Conservation (phyloP, 768 basidiomycete genomes). For the Nevesoporus exiguus region DNA sequence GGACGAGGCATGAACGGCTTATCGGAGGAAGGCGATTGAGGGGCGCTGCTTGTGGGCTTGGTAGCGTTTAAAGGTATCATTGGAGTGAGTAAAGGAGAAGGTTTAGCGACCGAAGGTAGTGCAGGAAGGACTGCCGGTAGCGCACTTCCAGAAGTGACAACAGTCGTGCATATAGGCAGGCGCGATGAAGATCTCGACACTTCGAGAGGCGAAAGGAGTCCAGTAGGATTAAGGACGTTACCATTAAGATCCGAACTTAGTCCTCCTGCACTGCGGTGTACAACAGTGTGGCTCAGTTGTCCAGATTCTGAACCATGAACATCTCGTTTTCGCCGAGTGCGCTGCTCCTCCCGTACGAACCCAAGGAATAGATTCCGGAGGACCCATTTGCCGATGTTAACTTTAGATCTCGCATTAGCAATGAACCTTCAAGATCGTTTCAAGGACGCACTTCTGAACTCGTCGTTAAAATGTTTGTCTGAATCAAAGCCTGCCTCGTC, state of each 20-base stretch:
- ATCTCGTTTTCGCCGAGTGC: conserved; percentile 36
- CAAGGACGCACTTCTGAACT: conserved; percentile 65
- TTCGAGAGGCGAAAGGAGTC: conserved; percentile 30
- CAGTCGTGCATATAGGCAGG: conserved; percentile 36
- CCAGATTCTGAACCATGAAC: conserved; percentile 16
- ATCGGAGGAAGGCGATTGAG: conserved; percentile 41
- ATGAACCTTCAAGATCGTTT: not conserved
- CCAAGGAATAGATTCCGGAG: conserved; percentile 79
- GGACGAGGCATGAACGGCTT: conserved; percentile 31
- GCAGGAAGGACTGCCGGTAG: conserved; percentile 59
- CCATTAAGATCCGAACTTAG: conserved; percentile 27
- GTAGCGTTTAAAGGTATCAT: conserved; percentile 49
- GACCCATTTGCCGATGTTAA: conserved; percentile 92
- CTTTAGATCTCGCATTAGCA: conserved; percentile 38
- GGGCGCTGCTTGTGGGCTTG: conserved; percentile 34
- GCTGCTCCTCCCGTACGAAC: conserved; percentile 70
- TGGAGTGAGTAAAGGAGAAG: conserved; percentile 58
- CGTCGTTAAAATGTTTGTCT: conserved; percentile 66
- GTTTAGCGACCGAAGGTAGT: conserved; percentile 39
- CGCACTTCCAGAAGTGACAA: conserved; percentile 64
- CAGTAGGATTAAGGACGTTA: conserved; percentile 15
- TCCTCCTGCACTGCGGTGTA: conserved; percentile 25
- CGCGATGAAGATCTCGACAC: conserved; percentile 22
- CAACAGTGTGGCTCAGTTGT: conserved; percentile 11
- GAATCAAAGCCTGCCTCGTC: conserved; percentile 78